Conservation (phyloP, 306 rosid species). For the Phaseolus lunatus region DNA sequence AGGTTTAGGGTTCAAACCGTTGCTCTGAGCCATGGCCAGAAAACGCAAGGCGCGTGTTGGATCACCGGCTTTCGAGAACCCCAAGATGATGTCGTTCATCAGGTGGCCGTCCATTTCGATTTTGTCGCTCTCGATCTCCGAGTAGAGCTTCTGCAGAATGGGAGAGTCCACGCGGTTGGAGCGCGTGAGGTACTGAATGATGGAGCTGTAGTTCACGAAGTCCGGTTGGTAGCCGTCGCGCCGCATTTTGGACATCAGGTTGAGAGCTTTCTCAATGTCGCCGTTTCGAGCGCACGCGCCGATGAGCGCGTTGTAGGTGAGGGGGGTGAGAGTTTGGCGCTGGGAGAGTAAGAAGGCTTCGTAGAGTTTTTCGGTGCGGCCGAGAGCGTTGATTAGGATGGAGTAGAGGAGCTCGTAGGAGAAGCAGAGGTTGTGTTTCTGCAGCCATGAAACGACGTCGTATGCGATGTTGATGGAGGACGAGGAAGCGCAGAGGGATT, state of each 20-base stretch:
- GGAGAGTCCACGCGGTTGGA: conserved; percentile 73
- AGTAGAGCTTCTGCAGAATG: conserved; percentile 72
- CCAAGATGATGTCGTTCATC: conserved; percentile 75
- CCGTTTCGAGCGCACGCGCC: conserved; percentile 91
- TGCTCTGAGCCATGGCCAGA: conserved; percentile 79
- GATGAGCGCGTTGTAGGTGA: conserved; percentile 87
- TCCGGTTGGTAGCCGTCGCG: conserved; percentile 84
- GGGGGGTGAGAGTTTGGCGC: conserved; percentile 69
- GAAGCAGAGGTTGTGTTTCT: conserved; percentile 88
- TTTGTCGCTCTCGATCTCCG: conserved; percentile 74
- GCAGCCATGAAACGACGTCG: conserved; percentile 87
- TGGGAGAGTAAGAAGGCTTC: conserved; percentile 91
- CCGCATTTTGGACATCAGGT: conserved; percentile 83
- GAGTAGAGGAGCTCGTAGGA: conserved; percentile 91
- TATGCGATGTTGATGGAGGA: conserved; percentile 70
- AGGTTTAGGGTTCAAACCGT: conserved; percentile 73
- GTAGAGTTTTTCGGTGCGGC: conserved; percentile 86
- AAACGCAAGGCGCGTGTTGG: conserved; percentile 69
- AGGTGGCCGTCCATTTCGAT: conserved; percentile 82
- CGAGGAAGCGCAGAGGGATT: conserved; percentile 76
- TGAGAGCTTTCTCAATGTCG: conserved; percentile 84
- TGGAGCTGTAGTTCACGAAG: conserved; percentile 77
- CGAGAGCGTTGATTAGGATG: conserved; percentile 92
- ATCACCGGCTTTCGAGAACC: conserved; percentile 86
- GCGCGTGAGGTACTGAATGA: conserved; percentile 85